phyloP scores from a whole-genome alignment of 805 yeast species.

The Lachancea sp. region DNA sequence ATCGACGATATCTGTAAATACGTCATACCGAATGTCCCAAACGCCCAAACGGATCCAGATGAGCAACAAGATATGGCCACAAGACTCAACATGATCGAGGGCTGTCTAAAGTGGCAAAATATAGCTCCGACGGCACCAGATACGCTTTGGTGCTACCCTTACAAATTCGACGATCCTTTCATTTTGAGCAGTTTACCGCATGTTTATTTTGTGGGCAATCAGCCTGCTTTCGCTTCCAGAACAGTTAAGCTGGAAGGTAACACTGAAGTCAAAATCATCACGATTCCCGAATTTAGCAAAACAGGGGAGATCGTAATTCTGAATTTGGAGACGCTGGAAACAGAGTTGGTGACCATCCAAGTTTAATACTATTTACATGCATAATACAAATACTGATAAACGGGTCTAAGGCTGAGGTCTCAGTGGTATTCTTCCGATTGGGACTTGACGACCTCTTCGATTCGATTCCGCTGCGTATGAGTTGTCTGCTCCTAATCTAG shows the following conservation, averaged over 20 bases:
- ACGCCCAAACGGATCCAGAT: constrained; percentile 19
- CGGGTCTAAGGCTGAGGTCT: not conserved
- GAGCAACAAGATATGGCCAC: constrained; percentile 21
- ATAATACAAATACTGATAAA: not conserved
- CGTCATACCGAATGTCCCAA: constrained; percentile 38
- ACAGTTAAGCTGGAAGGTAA: constrained; percentile 34
- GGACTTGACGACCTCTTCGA: constrained; percentile 41
- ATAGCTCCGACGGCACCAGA: constrained; percentile 94
- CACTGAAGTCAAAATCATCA: constrained; percentile 46
- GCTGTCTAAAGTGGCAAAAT: constrained; percentile 76
- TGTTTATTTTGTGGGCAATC: constrained; percentile 83
- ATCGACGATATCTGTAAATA: constrained; percentile 73
- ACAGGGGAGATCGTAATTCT: constrained; percentile 62
- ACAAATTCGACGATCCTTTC: constrained; percentile 70
- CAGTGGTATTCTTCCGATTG: constrained; percentile 34
- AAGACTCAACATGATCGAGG: constrained; percentile 53
- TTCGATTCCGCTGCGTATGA: constrained; percentile 57
- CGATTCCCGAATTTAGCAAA: constrained; percentile 63
- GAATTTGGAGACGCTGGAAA: constrained; percentile 50
- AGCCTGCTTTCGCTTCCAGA: constrained; percentile 50
- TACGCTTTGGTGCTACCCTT: constrained; percentile 87
- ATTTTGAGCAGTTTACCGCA: constrained; percentile 75
- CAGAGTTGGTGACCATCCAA: constrained; percentile 40
- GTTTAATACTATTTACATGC: constrained; percentile 12
- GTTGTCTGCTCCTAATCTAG: constrained; percentile 51